Evolutionary conservation across 176 grass and related monocot species (phyloP).

Genomic region (Triticum timopheevii): DNA sequence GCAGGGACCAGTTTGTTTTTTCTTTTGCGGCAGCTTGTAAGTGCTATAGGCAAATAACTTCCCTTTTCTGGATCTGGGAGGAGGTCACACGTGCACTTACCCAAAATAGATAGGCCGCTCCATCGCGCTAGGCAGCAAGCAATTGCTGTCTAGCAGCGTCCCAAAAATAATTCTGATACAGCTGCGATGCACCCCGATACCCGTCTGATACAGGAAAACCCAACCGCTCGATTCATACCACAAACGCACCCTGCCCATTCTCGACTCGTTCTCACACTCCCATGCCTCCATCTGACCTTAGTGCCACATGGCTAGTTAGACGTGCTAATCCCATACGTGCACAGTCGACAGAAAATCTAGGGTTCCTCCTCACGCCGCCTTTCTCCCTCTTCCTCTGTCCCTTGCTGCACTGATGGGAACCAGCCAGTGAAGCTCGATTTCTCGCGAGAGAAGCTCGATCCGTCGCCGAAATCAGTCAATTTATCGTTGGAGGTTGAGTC

Average conservation of each 20-base stretch:
- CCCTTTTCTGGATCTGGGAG: too few species aligned
- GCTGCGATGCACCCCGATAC: neutral
- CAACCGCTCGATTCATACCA: neutral
- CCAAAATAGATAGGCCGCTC: too few species aligned
- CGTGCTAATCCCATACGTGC: neutral
- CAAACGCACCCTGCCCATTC: neutral
- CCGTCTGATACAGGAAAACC: neutral
- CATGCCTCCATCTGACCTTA: neutral
- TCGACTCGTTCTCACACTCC: neutral
- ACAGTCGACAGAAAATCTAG: neutral
- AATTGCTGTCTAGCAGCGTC: too few species aligned
- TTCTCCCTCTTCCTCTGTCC: neutral
- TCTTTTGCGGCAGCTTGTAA: too few species aligned
- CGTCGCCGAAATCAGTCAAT: too few species aligned
- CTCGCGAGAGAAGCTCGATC: neutral
- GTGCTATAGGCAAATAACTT: too few species aligned
- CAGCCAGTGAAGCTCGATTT: neutral
- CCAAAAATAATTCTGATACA: neutral
- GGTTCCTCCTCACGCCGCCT: neutral
- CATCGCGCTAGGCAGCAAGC: too few species aligned
- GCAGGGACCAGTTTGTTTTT: too few species aligned
- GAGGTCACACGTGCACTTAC: too few species aligned
- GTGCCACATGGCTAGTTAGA: neutral
- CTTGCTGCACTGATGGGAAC: neutral
- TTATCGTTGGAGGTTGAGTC: neutral